Base-by-base conservation (phyloP, 495 filamentous ascomycete species). In the Hyphodiscus hymeniophilus region DNA sequence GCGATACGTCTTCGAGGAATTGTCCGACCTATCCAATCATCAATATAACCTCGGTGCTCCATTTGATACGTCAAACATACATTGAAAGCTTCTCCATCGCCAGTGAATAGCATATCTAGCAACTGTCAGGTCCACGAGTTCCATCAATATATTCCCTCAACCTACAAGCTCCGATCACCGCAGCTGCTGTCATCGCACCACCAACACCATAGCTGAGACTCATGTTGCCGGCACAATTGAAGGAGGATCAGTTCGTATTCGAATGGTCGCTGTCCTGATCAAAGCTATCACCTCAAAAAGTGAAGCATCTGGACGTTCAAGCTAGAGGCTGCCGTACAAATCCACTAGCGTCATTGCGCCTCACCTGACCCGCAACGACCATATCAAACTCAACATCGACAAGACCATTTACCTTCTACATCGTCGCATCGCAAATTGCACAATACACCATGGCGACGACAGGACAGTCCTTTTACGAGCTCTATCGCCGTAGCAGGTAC, bases 401-500 rank as follows among this genome's bases (percentile, higher is more conserved):
- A 11, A 42, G 43, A 17, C 2, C 26, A 33, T 35, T 36, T 31
- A 20, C 16, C 38, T 41, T 26, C 46, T 55, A 56, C 56, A 59
- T 26, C 55, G 34, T 42, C 47, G 39, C 28, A 24, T 34, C 48
- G 12, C 47, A 43, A 43, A 17, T 12, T 20, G 12, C 26, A 4
- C 45, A 44, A 36, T 36, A n/a, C 34, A 58, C 15, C 51, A 61
- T 57, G 55, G 56, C 51, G 32, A 36, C 65, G 20, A 51, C 38
- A 13, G 47, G 47, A 15, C 64, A 71, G 52, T 71, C 76, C 51
- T 95, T 86, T 68, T 97, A 96, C 65, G 92, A 98, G 77, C 79
- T 98, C 54, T 98, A 98, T 65, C 87, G 90, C 56, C 85, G 89
- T 70, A 92, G 88, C 81, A 95, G 88, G 89, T 95, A 87, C 44